Evolutionary conservation across 768 basidiomycete species (phyloP).

Genomic region (Pleurotus giganteus): DNA sequence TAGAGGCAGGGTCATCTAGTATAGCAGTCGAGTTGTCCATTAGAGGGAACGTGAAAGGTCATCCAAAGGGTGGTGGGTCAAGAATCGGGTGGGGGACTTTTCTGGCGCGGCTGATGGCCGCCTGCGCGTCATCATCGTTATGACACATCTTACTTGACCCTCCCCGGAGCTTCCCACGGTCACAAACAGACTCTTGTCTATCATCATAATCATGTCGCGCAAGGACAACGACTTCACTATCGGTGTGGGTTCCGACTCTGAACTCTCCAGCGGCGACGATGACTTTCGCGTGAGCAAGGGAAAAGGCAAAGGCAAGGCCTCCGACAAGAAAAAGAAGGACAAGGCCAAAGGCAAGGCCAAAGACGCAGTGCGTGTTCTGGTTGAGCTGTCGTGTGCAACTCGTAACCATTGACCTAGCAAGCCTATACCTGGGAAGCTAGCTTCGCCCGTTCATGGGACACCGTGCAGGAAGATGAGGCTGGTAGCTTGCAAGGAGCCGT

Average conservation of each 20-base stretch:
- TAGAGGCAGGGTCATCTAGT: neutral
- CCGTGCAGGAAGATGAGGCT: constrained; percentile 92
- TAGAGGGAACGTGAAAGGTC: neutral
- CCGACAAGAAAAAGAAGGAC: constrained; percentile 50
- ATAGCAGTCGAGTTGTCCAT: constrained; percentile 15
- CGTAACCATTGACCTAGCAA: constrained; percentile 43
- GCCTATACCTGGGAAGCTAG: constrained; percentile 96
- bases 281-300: constrained; percentile 44
- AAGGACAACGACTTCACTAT: constrained; percentile 42
- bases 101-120: neutral
- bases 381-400: constrained; percentile 17
- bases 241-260: constrained; percentile 70
- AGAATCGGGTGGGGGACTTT: neutral
- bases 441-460: constrained; percentile 95
- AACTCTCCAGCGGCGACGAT: constrained; percentile 53
- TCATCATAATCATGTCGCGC: neutral
- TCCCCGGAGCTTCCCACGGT: neutral
- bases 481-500: constrained; percentile 91
- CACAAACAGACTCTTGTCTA: neutral
- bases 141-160: neutral
- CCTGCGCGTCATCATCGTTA: neutral
- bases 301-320: constrained; percentile 55
- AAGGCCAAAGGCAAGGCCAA: constrained; percentile 58
- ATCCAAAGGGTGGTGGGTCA: neutral
- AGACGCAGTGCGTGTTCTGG: constrained; percentile 34